phyloP scores from a whole-genome alignment of 1,284 basidiomycete genomes.

The Cryptococcus maquisensis region DNA sequence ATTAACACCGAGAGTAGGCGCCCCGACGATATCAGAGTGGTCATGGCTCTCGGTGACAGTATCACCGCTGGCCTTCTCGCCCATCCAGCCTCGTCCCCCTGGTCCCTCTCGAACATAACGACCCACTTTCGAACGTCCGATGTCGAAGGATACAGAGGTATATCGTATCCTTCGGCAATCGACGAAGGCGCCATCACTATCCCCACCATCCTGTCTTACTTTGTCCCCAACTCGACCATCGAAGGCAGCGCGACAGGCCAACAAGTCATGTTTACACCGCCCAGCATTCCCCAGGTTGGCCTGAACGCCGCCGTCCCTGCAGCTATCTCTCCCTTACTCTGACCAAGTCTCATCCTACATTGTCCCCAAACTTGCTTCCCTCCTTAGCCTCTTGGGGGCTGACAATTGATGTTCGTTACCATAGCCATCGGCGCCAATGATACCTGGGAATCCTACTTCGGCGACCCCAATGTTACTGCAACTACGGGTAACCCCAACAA shows the following conservation, averaged over 20 bases:
- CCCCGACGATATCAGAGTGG: constrained; percentile 45
- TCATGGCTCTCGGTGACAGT: constrained; percentile 48
- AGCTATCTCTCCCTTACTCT: constrained; percentile 8
- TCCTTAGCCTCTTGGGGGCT: constrained; percentile 1
- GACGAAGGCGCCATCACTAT: constrained; percentile 44
- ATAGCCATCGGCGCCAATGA: constrained; percentile 49
- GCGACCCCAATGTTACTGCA: too few species aligned
- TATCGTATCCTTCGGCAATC: constrained; percentile 45
- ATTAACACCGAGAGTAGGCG: constrained; percentile 22
- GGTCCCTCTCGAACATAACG: not conserved
- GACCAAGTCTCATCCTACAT: too few species aligned
- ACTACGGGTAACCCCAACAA: too few species aligned
- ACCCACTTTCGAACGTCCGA: constrained; percentile 8
- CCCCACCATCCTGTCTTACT: constrained; percentile 35
- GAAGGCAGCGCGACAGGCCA: constrained; percentile 25
- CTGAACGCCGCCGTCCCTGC: constrained; percentile 42
- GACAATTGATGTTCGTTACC: constrained; percentile 46
- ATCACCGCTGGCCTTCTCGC: constrained; percentile 48
- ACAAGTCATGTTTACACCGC: too few species aligned
- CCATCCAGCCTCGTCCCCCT: constrained; percentile 4
- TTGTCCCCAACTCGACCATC: constrained; percentile 13
- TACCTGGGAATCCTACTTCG: constrained; percentile 6
- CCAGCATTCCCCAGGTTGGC: constrained; percentile 30
- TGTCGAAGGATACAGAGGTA: constrained; percentile 44
- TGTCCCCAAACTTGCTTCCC: too few species aligned